phyloP scores from a whole-genome alignment of 2,329 filamentous ascomycete genomes.

The Scedosporium aurantiacum region DNA sequence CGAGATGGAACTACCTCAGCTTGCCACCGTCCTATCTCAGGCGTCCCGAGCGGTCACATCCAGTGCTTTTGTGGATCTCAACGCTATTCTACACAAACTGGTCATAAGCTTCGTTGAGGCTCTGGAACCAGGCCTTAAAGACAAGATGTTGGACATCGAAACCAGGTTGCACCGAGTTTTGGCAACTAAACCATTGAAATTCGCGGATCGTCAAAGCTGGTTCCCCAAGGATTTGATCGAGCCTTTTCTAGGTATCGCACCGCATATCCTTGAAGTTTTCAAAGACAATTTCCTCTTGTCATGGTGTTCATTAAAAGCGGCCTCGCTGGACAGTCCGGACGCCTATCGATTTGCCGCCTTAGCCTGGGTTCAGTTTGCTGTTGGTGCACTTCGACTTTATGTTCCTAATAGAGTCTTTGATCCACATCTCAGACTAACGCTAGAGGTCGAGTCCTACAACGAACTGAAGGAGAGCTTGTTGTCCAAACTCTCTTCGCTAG shows the following conservation, averaged over 20 bases:
- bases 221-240: neutral
- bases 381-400: conserved; percentile 66
- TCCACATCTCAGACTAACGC: conserved; percentile 54
- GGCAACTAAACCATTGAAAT: neutral
- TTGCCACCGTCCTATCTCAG: conserved; percentile 43
- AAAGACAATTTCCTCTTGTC: conserved; percentile 33
- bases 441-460: conserved; percentile 51
- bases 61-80: conserved; percentile 39
- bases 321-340: conserved; percentile 17
- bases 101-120: conserved; percentile 19
- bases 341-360: conserved; percentile 28
- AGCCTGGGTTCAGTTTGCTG: conserved; percentile 66
- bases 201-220: conserved; percentile 1
- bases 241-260: neutral
- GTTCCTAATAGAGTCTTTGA: conserved; percentile 82
- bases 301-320: conserved; percentile 30
- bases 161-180: neutral
- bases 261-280: conserved; percentile 16
- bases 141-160: neutral
- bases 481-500: conserved; percentile 47
- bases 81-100: conserved; percentile 34
- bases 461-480: conserved; percentile 45
- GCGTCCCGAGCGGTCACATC: conserved; percentile 37
- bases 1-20: conserved; percentile 51
- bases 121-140: neutral